phyloP scores from a whole-genome alignment of 2,329 filamentous ascomycete species.

The Dactylonectria macrodidyma region DNA sequence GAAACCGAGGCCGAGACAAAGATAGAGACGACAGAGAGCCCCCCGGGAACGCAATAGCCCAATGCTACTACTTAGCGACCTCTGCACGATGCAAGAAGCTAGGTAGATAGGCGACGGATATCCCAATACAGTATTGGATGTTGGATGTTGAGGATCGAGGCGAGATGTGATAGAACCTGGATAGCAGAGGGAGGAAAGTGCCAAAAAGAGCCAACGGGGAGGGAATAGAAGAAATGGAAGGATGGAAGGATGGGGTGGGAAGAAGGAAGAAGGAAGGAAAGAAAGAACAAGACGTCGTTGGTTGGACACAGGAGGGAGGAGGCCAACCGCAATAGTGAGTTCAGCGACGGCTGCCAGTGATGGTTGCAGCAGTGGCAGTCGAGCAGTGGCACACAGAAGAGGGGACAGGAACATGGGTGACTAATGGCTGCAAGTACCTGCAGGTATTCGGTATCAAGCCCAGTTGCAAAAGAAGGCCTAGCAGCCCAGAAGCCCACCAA shows the following conservation, averaged over 20 bases:
- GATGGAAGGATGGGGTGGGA: slow-evolving; percentile 27
- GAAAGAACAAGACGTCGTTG: slow-evolving; percentile 28
- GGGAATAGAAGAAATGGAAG: slow-evolving; percentile 31
- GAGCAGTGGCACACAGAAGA: background rate
- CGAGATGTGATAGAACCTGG: slow-evolving; percentile 11
- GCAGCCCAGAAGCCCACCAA: background rate
- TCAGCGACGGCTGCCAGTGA: background rate
- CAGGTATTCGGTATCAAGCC: no score
- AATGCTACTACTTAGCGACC: background rate
- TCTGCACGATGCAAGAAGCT: background rate
- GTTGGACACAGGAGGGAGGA: slow-evolving; percentile 14
- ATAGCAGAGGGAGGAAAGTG: slow-evolving; percentile 9
- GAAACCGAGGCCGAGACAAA: slow-evolving; percentile 10
- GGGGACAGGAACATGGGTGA: background rate
- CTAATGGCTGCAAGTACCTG: background rate
- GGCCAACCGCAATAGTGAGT: background rate
- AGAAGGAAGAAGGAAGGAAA: slow-evolving; percentile 23
- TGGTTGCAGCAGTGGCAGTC: background rate
- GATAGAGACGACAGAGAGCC: slow-evolving; percentile 7
- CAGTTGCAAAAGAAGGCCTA: background rate
- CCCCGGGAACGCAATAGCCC: slow-evolving; percentile 10
- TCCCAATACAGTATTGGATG: background rate
- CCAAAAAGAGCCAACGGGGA: slow-evolving; percentile 17
- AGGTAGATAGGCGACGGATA: background rate
- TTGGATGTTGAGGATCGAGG: background rate